Evolutionary conservation across 345 rosid species (phyloP), one percentile per base, ranked within the genome.

Genomic region (Eucalyptus decipiens): DNA sequence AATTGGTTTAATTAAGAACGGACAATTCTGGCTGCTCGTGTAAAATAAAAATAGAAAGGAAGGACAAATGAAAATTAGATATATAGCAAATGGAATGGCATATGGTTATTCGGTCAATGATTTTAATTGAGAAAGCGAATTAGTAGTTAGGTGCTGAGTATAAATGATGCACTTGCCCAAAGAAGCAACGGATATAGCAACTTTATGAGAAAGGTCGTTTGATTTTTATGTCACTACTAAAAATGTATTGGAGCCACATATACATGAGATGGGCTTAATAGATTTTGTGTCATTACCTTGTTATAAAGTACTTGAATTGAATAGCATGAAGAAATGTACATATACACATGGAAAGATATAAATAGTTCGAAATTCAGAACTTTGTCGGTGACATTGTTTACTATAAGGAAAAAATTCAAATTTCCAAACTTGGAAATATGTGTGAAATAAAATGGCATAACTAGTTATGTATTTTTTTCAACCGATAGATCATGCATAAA

Each of bases 231-330:
- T 67, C 42, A 37, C 23, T 4, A 19, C 40, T 17, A 67, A 17
- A 67, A 32, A 1, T 67, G 42, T 17, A 16, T 4, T 18, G 3
- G 24, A 17, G 42, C 17, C 34, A 5, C 0, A 0, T 8, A 21
- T n/a, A n/a, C 37, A 7, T 4, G 9, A 32, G 21, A 30, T 30
- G 0, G 10, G 3, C 21, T 65, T 65, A n/a, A 65, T 30, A 15
- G 76, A 65, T n/a, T 65, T 65, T 15, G 76, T 65, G 12, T 7
- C n/a, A n/a, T 65, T n/a, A 14, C 11, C 5, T 15, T 1, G 2
- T n/a, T 60, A 40, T 40, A 8, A 15, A n/a, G 6, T 15, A 15
- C 18, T 60, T 60, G 34, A 60, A 28, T 28, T 60, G 15, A n/a
- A 65, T 65, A 65, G 4, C 9, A 4, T 15, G 37, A 16, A 15